Conservation (phyloP, 2,329 filamentous ascomycete species). For the Diaporthe longicolla region DNA sequence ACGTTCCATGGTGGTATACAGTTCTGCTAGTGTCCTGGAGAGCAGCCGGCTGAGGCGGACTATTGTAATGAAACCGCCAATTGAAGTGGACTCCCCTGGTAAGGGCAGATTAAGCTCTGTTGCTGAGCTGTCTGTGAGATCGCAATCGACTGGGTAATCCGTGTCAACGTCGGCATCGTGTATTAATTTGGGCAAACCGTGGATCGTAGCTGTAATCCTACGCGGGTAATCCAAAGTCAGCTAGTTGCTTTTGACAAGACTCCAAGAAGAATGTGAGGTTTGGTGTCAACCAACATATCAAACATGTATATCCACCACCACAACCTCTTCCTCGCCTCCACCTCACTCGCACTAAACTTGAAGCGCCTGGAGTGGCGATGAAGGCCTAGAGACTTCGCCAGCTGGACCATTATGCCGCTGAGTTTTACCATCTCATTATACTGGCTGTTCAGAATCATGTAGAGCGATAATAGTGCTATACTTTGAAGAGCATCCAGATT, state of each 20-base stretch:
- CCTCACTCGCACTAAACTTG: conserved; percentile 22
- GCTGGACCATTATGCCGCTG: conserved; percentile 20
- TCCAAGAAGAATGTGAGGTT: not conserved
- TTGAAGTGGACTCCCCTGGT: conserved; percentile 9
- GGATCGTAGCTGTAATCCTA: conserved; percentile 24
- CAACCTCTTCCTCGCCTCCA: conserved; percentile 16
- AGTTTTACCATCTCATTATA: conserved; percentile 28
- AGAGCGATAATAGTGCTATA: conserved; percentile 21
- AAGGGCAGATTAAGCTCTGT: conserved; percentile 17
- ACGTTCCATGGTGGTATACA: conserved; percentile 27
- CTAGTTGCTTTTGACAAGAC: not conserved
- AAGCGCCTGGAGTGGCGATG: conserved; percentile 34
- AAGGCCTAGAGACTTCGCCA: conserved; percentile 30
- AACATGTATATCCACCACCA: conserved; percentile 38
- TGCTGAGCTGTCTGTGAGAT: conserved; percentile 8
- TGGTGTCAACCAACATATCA: conserved; percentile 8
- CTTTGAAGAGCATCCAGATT: conserved; percentile 26
- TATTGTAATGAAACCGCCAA: conserved; percentile 2
- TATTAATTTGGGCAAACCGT: not conserved
- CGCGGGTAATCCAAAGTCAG: not conserved
- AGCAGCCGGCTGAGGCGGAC: conserved; percentile 31
- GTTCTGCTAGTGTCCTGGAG: conserved; percentile 13
- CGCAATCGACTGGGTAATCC: conserved; percentile 13
- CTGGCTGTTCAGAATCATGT: conserved; percentile 11
- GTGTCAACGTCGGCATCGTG: conserved; percentile 19